Conservation (phyloP, 2,329 filamentous ascomycete species). For the Xylaria polymorpha region DNA sequence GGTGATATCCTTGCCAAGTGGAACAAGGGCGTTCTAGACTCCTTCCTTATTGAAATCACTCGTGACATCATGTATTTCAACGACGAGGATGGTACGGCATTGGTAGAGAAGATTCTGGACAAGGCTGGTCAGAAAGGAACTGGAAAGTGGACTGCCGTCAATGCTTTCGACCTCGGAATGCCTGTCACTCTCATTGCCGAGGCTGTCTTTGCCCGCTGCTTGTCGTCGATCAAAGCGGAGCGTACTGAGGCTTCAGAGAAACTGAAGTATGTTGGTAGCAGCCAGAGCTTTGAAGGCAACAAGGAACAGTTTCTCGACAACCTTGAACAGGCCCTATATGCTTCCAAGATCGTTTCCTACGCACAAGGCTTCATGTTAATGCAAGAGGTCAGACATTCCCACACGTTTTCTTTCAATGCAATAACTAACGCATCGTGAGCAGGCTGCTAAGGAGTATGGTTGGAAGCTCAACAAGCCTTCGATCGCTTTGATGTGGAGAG, state of each 20-base stretch:
- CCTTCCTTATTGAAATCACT: constrained; percentile 99
- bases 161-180: constrained; percentile 97
- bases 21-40: constrained; percentile 99
- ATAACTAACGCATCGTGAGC: constrained; percentile 32
- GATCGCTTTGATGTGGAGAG: constrained; percentile 99
- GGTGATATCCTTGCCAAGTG: constrained; percentile 93
- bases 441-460: constrained; percentile 93
- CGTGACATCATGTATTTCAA: constrained; percentile 99
- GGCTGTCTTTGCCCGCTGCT: constrained; percentile 93
- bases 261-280: constrained; percentile 79
- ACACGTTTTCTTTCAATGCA: background rate
- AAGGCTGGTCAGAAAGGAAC: constrained; percentile 99
- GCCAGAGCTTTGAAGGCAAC: constrained; percentile 86
- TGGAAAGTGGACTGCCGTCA: constrained; percentile 99
- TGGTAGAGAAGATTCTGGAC: constrained; percentile 99
- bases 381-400: constrained; percentile 77
- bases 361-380: constrained; percentile 99
- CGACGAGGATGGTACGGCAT: constrained; percentile 88
- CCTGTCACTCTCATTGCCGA: constrained; percentile 98
- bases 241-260: constrained; percentile 83
- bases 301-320: constrained; percentile 94
- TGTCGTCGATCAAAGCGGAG: constrained; percentile 95
- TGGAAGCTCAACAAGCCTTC: constrained; percentile 99
- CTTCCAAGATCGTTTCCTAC: constrained; percentile 99
- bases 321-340: constrained; percentile 98